Base-by-base conservation (phyloP, 352 stramenopile genomes). In the Phytophthora sojae region DNA sequence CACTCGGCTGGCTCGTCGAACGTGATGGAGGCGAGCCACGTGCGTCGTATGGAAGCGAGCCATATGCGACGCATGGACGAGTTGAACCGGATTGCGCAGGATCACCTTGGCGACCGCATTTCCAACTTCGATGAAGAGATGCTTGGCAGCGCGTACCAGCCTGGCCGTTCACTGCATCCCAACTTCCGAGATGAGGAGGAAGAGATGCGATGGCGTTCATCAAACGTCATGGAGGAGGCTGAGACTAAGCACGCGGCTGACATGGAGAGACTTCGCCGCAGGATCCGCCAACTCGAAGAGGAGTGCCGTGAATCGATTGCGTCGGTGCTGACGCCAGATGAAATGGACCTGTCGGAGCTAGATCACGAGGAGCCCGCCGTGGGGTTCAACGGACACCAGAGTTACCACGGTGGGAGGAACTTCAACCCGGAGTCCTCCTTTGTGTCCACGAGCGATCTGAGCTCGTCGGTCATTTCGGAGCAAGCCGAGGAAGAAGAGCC, bases 281-380 rank as follows among this genome's bases (percentile, higher is more conserved):
- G 80, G 47, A 76, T 89, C 57, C 73, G 69, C 3, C 70, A 81
- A 42, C 65, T 90, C 0, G 80, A 90, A 50, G 80, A 85, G 25
- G 78, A 88, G 29, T 90, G 80, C 42, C 82, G 82, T 11, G 82
- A 84, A 44, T 88, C 82, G 8, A 84, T 90, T 55, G 80, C 80
- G 23, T 85, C 76, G 29, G 78, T 88, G 29, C 62, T 90, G 30
- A 86, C 79, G 1, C 32, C 76, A 1, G 73, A 86, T 44, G 80
- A 90, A 64, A 80, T 90, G 59, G 73, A 78, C 21, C 50, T 81
- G 17, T 77, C 69, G 25, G 74, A 85, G 42, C 68, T 83, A n/a
- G 55, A 79, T 9, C 57, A 79, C 14, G 79, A 84, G 11, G 58
- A 68, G 3, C 53, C 53, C 4, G 9, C n/a, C 21, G 52, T 63